Percentiles rank a stretch among this genome's conserved stretches.
phyloP scores from a whole-genome alignment of 345 rosid species.

The Salix brachista region DNA sequence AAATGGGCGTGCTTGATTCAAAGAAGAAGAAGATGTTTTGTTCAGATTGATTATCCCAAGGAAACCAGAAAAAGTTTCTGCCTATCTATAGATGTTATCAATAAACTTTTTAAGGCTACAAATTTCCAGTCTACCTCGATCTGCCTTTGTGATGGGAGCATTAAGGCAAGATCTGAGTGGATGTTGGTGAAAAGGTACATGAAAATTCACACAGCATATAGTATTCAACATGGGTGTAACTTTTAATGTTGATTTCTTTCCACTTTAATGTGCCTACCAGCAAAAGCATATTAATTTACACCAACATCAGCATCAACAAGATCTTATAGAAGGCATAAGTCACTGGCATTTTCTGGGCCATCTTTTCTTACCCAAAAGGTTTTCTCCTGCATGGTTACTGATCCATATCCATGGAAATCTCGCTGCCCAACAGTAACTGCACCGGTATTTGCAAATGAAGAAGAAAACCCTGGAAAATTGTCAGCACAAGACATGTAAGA shows the following conservation, averaged over 20 bases:
- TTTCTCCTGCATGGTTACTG: slow-evolving; percentile 55
- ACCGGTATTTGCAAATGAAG: slow-evolving; percentile 43
- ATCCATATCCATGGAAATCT: slow-evolving; percentile 60
- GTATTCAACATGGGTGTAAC: slow-evolving; percentile 12
- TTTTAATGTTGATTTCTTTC: slow-evolving; percentile 14
- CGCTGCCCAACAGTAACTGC: slow-evolving; percentile 47
- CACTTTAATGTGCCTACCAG: background rate
- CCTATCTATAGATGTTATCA: slow-evolving; percentile 13
- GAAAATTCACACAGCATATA: background rate
- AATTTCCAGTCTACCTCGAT: background rate
- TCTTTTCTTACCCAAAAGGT: slow-evolving; percentile 47
- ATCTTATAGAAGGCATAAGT: background rate
- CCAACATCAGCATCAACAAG: slow-evolving; percentile 2
- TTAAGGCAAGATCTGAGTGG: background rate
- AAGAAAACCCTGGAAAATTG: slow-evolving; percentile 41
- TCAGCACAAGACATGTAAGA: background rate
- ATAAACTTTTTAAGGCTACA: background rate
- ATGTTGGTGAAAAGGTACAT: background rate
- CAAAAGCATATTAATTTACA: background rate
- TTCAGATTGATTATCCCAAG: background rate
- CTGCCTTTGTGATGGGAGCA: background rate
- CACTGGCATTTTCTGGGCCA: slow-evolving; percentile 1
- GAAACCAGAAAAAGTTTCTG: slow-evolving; percentile 8
- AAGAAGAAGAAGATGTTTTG: background rate
- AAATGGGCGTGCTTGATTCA: background rate